phyloP scores from a whole-genome alignment of 306 rosid genomes.

The Herpetospermum pedunculosum region DNA sequence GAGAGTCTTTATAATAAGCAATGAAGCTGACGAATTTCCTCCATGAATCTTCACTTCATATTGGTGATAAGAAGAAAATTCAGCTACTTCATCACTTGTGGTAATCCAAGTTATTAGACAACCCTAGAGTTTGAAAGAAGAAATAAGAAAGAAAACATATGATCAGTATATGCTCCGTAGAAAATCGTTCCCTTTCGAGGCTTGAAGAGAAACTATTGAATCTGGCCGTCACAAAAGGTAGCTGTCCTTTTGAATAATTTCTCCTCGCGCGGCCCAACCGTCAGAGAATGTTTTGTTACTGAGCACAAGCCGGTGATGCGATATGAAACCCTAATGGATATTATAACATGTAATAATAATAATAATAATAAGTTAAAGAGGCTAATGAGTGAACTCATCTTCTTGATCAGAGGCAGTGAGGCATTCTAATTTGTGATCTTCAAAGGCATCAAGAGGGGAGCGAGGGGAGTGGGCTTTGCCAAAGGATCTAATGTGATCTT shows the following conservation, averaged over 20 bases:
- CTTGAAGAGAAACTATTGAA: not conserved
- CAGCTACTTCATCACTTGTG: constrained; percentile 73
- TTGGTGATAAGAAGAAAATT: constrained; percentile 95
- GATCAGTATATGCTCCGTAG: constrained; percentile 64
- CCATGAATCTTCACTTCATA: too few relatives aligned
- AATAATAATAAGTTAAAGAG: too few relatives aligned
- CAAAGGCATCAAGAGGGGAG: constrained; percentile 35
- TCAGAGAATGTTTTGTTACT: constrained; percentile 61
- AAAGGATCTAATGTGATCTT: constrained; percentile 74
- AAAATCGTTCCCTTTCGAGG: constrained; percentile 53
- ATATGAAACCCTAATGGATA: too few relatives aligned
- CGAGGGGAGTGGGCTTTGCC: constrained; percentile 59
- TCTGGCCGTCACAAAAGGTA: not conserved
- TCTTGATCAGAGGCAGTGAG: constrained; percentile 46
- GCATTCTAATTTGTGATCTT: too few relatives aligned
- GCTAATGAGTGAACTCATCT: too few relatives aligned
- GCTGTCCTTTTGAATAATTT: not conserved
- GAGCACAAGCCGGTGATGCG: too few relatives aligned
- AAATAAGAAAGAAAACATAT: not conserved
- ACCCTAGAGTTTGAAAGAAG: constrained; percentile 9
- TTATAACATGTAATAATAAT: too few relatives aligned
- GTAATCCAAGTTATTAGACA: constrained; percentile 33
- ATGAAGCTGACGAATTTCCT: constrained; percentile 91
- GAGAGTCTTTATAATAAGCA: constrained; percentile 19
- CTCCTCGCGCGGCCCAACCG: not conserved